Conservation (phyloP, 306 rosid genomes). For the Glycine soja region DNA sequence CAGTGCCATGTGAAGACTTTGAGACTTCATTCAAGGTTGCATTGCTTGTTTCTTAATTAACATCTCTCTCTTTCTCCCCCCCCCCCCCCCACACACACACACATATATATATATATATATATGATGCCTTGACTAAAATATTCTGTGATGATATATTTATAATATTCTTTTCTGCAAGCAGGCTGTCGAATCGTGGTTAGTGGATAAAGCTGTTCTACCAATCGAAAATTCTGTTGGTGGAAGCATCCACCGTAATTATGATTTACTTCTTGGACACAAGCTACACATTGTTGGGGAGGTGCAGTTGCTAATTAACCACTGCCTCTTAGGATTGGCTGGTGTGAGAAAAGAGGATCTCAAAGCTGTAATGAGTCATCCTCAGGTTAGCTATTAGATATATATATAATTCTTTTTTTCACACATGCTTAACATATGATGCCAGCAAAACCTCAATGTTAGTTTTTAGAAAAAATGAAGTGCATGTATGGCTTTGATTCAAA, state of each 20-base stretch:
- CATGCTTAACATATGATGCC: too few relatives aligned
- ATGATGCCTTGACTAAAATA: too few relatives aligned
- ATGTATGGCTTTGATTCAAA: too few relatives aligned
- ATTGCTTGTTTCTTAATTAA: background rate
- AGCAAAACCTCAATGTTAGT: too few relatives aligned
- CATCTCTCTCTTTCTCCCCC: too few relatives aligned
- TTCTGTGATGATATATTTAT: constrained; percentile 15
- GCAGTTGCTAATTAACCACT: constrained; percentile 64
- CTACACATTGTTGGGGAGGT: constrained; percentile 80
- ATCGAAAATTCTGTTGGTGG: constrained; percentile 77
- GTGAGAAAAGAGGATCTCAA: constrained; percentile 61
- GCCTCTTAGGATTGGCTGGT: constrained; percentile 71
- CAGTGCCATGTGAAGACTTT: constrained; percentile 76
- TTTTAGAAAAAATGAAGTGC: too few relatives aligned
- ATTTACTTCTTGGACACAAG: constrained; percentile 73
- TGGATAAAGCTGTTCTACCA: constrained; percentile 81
- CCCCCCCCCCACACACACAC: too few relatives aligned
- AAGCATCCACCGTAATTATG: constrained; percentile 81
- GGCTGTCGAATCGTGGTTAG: constrained; percentile 84
- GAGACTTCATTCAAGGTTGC: constrained; percentile 74
- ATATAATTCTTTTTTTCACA: too few relatives aligned
- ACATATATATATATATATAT: too few relatives aligned
- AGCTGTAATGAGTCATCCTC: constrained; percentile 72
- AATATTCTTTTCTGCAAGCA: constrained; percentile 39
- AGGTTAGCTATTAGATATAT: constrained; percentile 38